A percentile compares a stretch with the other conserved stretches of the same genome.
Evolutionary conservation across 75 land plant species (phyloP).

Genomic region (Isoetes taiwanensis): DNA sequence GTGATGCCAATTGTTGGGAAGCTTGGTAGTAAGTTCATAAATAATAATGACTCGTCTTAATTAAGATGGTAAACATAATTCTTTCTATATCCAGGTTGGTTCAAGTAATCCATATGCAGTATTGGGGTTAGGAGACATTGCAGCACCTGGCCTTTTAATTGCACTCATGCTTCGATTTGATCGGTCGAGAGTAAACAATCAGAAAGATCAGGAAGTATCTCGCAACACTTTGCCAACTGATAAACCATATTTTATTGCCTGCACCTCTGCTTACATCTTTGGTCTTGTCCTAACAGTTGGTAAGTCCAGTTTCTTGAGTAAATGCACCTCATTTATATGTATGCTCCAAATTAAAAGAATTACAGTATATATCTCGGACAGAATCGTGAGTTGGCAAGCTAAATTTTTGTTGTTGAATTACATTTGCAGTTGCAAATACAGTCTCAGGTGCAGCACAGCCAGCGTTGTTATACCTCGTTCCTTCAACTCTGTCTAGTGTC

Average conservation of each 20-base stretch:
- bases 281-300: slow-evolving; percentile 34
- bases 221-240: slow-evolving; percentile 8
- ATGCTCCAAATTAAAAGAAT: too few species aligned
- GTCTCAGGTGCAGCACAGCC: slow-evolving; percentile 45
- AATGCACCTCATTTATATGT: too few species aligned
- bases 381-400: too few species aligned
- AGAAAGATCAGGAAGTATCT: not conserved
- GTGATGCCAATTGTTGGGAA: too few species aligned
- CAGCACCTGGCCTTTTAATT: slow-evolving; percentile 34
- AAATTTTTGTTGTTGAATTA: too few species aligned
- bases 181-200: slow-evolving; percentile 13
- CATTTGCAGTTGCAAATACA: slow-evolving; percentile 33
- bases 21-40: too few species aligned
- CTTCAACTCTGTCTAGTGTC: slow-evolving; percentile 28
- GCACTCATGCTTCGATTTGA: slow-evolving; percentile 40
- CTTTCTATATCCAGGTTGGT: slow-evolving; percentile 25
- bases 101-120: slow-evolving; percentile 26
- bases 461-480: slow-evolving; percentile 36
- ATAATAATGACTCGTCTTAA: too few species aligned
- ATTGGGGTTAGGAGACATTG: slow-evolving; percentile 35
- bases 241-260: slow-evolving; percentile 34
- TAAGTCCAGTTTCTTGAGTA: too few species aligned
- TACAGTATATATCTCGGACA: too few species aligned
- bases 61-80: too few species aligned
- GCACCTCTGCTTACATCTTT: slow-evolving; percentile 30